Evolutionary conservation across 768 basidiomycete genomes (phyloP), one percentile per base, ranked within the genome.

Genomic region (Sporobolomyces roseus): DNA sequence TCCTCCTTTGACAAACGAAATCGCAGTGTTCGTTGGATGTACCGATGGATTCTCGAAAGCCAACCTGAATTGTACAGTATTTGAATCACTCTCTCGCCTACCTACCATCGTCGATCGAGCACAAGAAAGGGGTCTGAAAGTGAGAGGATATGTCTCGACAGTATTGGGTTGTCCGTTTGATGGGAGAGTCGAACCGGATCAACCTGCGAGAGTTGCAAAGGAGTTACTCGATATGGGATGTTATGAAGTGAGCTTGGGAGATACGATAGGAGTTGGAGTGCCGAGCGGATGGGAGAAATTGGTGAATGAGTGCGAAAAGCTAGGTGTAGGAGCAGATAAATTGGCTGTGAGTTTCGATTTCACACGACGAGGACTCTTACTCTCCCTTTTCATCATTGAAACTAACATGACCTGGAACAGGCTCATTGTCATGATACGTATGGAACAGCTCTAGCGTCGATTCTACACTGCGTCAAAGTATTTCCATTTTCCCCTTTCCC

Each of bases 211-310:
- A 45, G 85, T 94, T 29, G 81, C 90, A 0, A 83, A 84, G 70
- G 86, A 84, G 71, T 77, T 98, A 41, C 67, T 86, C 7, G 86
- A 90, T 66, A 93, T 96, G 89, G 93, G 93, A 0, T 94, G 91
- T 77, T 94, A 94, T 77, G 90, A 98, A 78, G 85, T 77, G 9
- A 74, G 74, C 74, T 79, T 97, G 27, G 92, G 91, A 0, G 94
- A 98, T 77, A 98, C 93, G 3, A 89, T 90, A 3, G 93, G 93
- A 0, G 85, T 85, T 53, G 93, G 89, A 3, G 88, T 87, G 52
- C 91, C 93, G 0, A 79, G 81, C 30, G 84, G 84, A 45, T 84
- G 93, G 35, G 78, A 81, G 9, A 80, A 82, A 70, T 84, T 97
- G 81, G 79, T 96, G 53, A 84, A 86, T 66, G 86, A 85, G 53